These are phyloP conservation scores for Silene vulgaris DNA, from an alignment of 179 eudicot species.

Conservation along the genomic window DNA sequence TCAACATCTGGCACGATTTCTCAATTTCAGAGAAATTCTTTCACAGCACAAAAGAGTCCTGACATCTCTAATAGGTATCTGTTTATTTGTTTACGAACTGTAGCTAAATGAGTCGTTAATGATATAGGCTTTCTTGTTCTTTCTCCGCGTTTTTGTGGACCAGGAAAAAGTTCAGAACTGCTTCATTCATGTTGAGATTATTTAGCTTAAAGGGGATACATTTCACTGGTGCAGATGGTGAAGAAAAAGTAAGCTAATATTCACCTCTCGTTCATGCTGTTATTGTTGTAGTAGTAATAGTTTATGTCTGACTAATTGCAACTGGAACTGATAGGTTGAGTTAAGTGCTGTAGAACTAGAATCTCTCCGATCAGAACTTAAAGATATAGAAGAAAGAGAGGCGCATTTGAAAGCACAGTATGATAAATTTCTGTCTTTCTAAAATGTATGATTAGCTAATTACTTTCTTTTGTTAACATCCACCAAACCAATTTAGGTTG, in stretches of 20 bases:
- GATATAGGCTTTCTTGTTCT: conserved; percentile 22
- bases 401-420: conserved; percentile 93
- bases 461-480: background rate
- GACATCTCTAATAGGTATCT: conserved; percentile 41
- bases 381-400: conserved; percentile 74
- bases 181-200: conserved; percentile 63
- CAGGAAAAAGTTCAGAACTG: conserved; percentile 47
- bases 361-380: conserved; percentile 74
- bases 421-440: conserved; percentile 13
- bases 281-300: background rate
- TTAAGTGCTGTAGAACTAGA: conserved; percentile 68
- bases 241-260: conserved; percentile 56
- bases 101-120: conserved; percentile 6
- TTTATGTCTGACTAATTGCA: background rate
- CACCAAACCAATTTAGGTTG: conserved; percentile 42
- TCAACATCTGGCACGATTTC: conserved; percentile 42
- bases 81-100: background rate
- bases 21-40: conserved; percentile 30
- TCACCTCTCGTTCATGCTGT: background rate
- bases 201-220: conserved; percentile 55
- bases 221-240: conserved; percentile 30
- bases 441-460: conserved; percentile 3
- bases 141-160: conserved; percentile 34
- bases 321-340: conserved; percentile 47
- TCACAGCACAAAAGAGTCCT: conserved; percentile 28